Base-by-base conservation (phyloP, 2,329 filamentous ascomycete species). In the Xylariaceae sp. region DNA sequence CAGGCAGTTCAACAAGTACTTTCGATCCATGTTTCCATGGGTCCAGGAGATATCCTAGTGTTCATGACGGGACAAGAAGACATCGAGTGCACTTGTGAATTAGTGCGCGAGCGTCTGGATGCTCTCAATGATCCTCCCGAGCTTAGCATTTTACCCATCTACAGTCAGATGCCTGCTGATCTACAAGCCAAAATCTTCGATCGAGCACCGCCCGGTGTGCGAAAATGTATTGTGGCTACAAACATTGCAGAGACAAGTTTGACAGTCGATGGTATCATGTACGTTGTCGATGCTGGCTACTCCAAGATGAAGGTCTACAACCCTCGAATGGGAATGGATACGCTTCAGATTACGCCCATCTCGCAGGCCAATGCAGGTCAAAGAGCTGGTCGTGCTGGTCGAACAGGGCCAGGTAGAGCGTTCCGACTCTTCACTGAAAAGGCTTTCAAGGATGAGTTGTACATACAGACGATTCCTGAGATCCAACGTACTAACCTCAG, bases 41-140 rank as follows among this genome's bases (percentile, higher is more conserved):
- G 90, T 0, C 76, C 86, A 0, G 94, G 94, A 10, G 94, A 99
- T 75, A 97, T 99, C 58, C 79, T 99, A 7, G 93, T 99, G 7
- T 99, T 99, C 75, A 99, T 99, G 94, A 99, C 95, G 0, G 94
- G 94, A 9, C 94, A 97, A 73, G 95, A 99, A 75, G 94, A 99
- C 70, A 99, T 99, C 62, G 94, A 99, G 73, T 89, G 89, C 48
- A 99, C 95, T 0, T 99, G 94, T 72, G 94, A 99, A 70, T 79
- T 97, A 17, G 83, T 97, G 2, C 90, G 90, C 57, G 93, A 97
- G 72, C 83, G 94, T 49, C 79, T 99, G 13, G 88, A 90, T 64
- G 84, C 93, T 35, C 82, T 99, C 37, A 97, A 97, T 64, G 92
- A 99, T 68, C 93, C 94, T 0, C 92, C 94, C 1, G 93, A 96